Base-by-base conservation (phyloP, 768 basidiomycete species). In the Xerocomellus intermedius region DNA sequence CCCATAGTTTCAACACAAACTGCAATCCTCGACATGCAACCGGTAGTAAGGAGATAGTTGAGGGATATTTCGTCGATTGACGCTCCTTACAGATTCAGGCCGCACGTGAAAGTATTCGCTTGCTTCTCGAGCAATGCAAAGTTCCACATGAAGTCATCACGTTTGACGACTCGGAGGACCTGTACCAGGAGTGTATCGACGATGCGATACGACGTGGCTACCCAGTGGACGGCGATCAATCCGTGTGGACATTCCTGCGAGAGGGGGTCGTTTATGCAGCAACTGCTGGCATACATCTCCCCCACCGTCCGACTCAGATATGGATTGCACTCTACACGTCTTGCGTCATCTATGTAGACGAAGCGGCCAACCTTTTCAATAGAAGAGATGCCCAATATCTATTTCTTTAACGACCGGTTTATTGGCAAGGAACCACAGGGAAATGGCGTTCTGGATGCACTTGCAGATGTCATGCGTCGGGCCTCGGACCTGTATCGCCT, bases 281-380 rank as follows among this genome's bases (percentile, higher is more conserved):
- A 8, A 63, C 56, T 2, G 64, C 67, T 2, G 73, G 71, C 28
- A 55, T 46, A 0, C 75, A 76, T 55, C 61, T 77, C 8, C 47
- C 48, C 8, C 32, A 56, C 21, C 62, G 57, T 30, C 32, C 51
- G 3, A 53, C 58, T 1, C 64, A 57, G 30, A 61, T 48, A 55
- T 71, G 32, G 69, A 73, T 78, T 28, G 70, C 75, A 5, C 63
- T 78, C 9, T 78, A 69, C 57, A 78, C 77, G 2, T 68, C 75
- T 0, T 74, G 69, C 42, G 48, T 65, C n/a, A 69, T 71, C 46
- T 73, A 61, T 37, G 52, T 73, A 28, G 79, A 80, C 56, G 76
- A 80, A 55, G 48, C 56, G 2, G 61, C 69, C 17, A 55, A 61
- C 2, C 54, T 58, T 16, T 69, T 73, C 46, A n/a, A 48, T 54